Base-by-base conservation (phyloP, 768 basidiomycete genomes). In the Chalciporus sphaerocephalus region DNA sequence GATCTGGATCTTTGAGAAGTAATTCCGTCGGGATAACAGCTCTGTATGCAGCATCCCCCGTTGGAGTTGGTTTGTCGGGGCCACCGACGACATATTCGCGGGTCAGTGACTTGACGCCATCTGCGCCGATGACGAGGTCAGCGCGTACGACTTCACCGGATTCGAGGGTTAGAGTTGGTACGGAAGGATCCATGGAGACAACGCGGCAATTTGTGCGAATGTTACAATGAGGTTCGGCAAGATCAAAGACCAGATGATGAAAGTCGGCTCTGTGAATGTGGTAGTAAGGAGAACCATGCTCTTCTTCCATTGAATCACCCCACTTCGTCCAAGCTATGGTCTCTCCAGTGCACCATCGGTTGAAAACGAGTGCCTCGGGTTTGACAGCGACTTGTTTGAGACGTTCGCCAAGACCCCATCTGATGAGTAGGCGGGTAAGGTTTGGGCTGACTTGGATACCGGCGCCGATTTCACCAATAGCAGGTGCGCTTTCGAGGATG, bases 1-100 rank as follows among this genome's bases (percentile, higher is more conserved):
- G 67, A 6, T 79, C 77, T 0, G 77, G 77, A 49, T 85, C 78
- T 9, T 58, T 54, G 10, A 78, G 44, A 58, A 84, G 65, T 1
- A 65, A 37, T 28, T 56, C 65, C 0, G 78, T 69, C 2, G 75
- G 67, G 27, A 85, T 66, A 22, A 74, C 66, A 5, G 78, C 76
- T 40, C 83, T 73, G 54, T 81, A 85, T 0, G 80, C 83, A 0
- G 79, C 76, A 53, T 85, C 81, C 0, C 81, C 84, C 0, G 84
- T 84, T 4, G 78, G 69, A 0, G 71, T 71, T 0, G 75, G 68
- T 25, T 69, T 69, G 34, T 73, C 69, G 0, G 62, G 63, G 0
- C 71, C 72, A 1, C 78, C 72, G n/a, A 81, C 71, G 25, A 76
- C 70, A 24, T 74, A 65, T 52, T 74, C 59, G 2, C 75, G 74